phyloP scores from a whole-genome alignment of 2,329 filamentous ascomycete genomes.

The Fusarium tupiense region DNA sequence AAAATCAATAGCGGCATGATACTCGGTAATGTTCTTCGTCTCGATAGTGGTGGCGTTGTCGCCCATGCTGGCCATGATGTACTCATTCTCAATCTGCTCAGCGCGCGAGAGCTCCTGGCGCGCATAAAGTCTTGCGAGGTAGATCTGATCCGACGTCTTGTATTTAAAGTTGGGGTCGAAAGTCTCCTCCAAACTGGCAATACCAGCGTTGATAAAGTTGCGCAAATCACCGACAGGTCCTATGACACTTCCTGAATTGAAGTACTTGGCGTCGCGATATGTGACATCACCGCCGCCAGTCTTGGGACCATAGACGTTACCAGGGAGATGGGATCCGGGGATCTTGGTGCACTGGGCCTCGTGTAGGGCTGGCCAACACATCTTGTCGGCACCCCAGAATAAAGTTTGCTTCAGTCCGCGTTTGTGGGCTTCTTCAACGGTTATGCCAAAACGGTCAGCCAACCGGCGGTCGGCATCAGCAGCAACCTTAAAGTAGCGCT shows the following conservation, averaged over 20 bases:
- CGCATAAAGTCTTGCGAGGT: constrained; percentile 55
- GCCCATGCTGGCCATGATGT: neutral
- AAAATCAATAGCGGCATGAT: constrained; percentile 32
- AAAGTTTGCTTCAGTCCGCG: constrained; percentile 51
- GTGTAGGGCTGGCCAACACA: constrained; percentile 33
- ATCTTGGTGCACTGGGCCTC: constrained; percentile 54
- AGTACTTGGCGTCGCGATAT: constrained; percentile 51
- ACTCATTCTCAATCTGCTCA: constrained; percentile 37
- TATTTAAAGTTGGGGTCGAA: constrained; percentile 46
- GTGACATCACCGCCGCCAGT: constrained; percentile 46
- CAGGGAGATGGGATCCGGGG: constrained; percentile 48
- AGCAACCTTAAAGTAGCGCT: constrained; percentile 67
- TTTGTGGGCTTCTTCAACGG: constrained; percentile 43
- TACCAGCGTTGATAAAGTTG: constrained; percentile 40
- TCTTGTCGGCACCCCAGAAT: constrained; percentile 57
- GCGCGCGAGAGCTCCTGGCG: constrained; percentile 55
- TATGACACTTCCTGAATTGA: constrained; percentile 59
- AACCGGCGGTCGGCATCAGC: constrained; percentile 64
- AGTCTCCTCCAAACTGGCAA: constrained; percentile 47
- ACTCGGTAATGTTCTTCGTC: constrained; percentile 14
- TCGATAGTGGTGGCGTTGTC: constrained; percentile 21
- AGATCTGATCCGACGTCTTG: constrained; percentile 45
- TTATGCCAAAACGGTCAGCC: constrained; percentile 58
- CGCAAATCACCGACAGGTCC: constrained; percentile 49
- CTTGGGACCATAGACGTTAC: constrained; percentile 49